phyloP scores from a whole-genome alignment of 192 early-diverging fungal species.

The Umbelopsis ramanniana region DNA sequence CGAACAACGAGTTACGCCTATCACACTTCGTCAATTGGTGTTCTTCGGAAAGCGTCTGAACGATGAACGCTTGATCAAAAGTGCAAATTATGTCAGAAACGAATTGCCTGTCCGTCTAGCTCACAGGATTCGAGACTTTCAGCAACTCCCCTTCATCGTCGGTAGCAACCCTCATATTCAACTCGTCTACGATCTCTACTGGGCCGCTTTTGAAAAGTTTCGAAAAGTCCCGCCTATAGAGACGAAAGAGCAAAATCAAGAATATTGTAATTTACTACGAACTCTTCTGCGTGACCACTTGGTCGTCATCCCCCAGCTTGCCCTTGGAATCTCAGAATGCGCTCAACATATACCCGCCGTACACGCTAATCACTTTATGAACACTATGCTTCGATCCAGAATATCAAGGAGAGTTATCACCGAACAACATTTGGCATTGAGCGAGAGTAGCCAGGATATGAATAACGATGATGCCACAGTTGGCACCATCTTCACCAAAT shows the following conservation, averaged over 20 bases:
- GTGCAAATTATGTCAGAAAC: constrained; percentile 88
- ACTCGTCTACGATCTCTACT: constrained; percentile 86
- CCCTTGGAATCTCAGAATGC: constrained; percentile 84
- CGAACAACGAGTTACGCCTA: constrained; percentile 72
- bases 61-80: constrained; percentile 78
- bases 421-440: constrained; percentile 91
- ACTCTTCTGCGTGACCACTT: constrained; percentile 78
- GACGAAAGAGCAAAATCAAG: constrained; percentile 80
- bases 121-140: constrained; percentile 91
- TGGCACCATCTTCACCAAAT: constrained; percentile 14
- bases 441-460: constrained; percentile 57
- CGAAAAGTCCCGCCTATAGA: constrained; percentile 71
- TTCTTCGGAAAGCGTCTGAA: constrained; percentile 90
- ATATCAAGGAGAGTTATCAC: constrained; percentile 90
- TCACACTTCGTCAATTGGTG: constrained; percentile 89
- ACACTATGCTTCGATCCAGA: constrained; percentile 85
- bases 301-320: constrained; percentile 87
- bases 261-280: constrained; percentile 79
- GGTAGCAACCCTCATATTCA: constrained; percentile 92
- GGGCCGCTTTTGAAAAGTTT: constrained; percentile 90
- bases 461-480: background rate
- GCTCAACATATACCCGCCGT: constrained; percentile 66
- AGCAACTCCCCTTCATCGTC: constrained; percentile 90
- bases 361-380: constrained; percentile 85
- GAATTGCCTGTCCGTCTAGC: constrained; percentile 91